Evolutionary conservation across 345 rosid genomes (phyloP), one percentile per base, ranked within the genome.

Genomic region (Salix exigua): DNA sequence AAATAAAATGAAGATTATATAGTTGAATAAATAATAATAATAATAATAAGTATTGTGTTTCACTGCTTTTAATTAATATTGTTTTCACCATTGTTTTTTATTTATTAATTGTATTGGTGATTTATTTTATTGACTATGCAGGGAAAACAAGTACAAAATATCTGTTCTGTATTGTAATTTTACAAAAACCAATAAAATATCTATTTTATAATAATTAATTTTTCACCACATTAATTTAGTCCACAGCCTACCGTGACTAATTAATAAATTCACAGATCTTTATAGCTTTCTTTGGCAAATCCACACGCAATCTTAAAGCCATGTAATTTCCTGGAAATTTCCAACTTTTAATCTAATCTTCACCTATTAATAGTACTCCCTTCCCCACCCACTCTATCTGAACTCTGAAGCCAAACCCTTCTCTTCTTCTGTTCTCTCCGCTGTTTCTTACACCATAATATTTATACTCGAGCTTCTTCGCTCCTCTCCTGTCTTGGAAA

Each of bases 271-370:
- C 33, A 18, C 60, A 3, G 1, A 19, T 16, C n/a, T 55, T 51
- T 64, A 73, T 26, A 33, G 37, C 35, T 80, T 77, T 60, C 81
- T 78, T 88, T 86, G 88, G 83, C 91, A 88, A 81, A 80, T 82
- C 81, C 72, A 89, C 97, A 89, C 90, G 94, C 89, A 80, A 87
- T 79, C 75, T 67, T 11, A 38, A 6, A 10, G 44, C 44, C 44
- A 2, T 18, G 44, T 82, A 44, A 75, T 48, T 89, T 88, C 97
- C 78, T 1, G 48, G 94, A 86, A 90, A 85, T 82, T 89, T 87
- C 92, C 40, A 1, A 11, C 26, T n/a, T 46, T 66, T 31, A 28
- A n/a, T 40, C 71, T n/a, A 2, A 67, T 17, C 18, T 60, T 79
- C 74, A 78, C 73, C 75, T 66, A 58, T 77, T 74, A 87, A 63